Base-by-base conservation (phyloP, 2,329 filamentous ascomycete genomes). In the Paraphaeosphaeria sporulosa region DNA sequence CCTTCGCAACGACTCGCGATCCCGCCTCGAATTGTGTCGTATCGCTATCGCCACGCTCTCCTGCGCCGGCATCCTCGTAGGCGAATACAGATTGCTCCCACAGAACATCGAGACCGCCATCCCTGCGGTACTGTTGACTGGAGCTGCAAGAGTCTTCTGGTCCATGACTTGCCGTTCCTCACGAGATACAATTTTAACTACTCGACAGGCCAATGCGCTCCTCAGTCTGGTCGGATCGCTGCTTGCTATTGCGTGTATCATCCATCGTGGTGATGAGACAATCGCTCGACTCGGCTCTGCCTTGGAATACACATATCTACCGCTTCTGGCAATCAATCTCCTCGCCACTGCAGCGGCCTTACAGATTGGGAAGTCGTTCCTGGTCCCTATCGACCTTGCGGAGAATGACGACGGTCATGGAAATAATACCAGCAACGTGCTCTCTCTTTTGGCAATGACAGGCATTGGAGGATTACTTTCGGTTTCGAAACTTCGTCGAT, bases 21-120 rank as follows among this genome's bases (percentile, higher is more conserved):
- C 64, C 13, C 57, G 58, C 32, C 34, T 55, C 19, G 65, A 69
- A 51, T 34, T 64, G 2, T 36, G 67, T 53, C 65, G 64, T 19
- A 32, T 69, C 21, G 21, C 56, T 9, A n/a, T 69, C 13, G 54
- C 69, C 7, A 19, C 59, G 9, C 43, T 66, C 15, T 62, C 65
- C 32, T 67, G 65, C 53, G 61, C 57, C 8, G 67, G 62, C 4
- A 64, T 71, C 15, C 59, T 72, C 10, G 59, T 60, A 34, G 66
- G 67, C 36, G 73, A 76, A 46, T 76, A 74, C 55, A 70, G 69
- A 43, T 64, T 74, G 23, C 62, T 57, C 10, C 63, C 69, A 17
- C 61, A 67, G 9, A 64, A 52, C 19, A 55, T 76, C n/a, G 42
- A 66, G 17, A 59, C 65, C 25, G 63, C 67, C 1, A 67, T 75